These are phyloP conservation scores for Delonix regia DNA, from an alignment of 306 rosid genomes.

Conservation along the genomic window DNA sequence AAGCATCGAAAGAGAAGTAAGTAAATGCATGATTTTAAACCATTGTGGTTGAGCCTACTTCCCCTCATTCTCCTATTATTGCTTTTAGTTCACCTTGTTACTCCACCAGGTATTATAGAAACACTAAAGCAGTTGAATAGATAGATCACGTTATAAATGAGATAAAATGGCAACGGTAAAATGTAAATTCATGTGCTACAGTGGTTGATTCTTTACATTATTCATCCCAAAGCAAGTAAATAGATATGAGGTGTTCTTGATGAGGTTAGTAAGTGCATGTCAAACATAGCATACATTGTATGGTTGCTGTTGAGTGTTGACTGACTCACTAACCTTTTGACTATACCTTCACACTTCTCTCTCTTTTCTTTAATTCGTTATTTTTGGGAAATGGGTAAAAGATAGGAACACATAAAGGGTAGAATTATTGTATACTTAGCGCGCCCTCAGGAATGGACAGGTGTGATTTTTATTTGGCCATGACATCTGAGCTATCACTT, in stretches of 20 bases:
- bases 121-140: constrained; percentile 25
- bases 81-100: too few species aligned
- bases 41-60: constrained; percentile 23
- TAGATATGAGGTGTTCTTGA: constrained; percentile 32
- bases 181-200: constrained; percentile 14
- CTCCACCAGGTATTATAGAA: constrained; percentile 12
- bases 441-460: constrained; percentile 10
- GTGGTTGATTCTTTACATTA: constrained; percentile 30
- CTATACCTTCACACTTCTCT: not conserved
- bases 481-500: not conserved
- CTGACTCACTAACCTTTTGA: not conserved
- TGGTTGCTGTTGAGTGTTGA: constrained; percentile 28
- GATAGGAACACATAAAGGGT: not conserved
- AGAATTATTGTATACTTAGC: not conserved
- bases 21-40: constrained; percentile 29
- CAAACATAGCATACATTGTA: constrained; percentile 4
- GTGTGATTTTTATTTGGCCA: constrained; percentile 20
- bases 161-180: constrained; percentile 28
- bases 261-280: constrained; percentile 20
- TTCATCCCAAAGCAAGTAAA: constrained; percentile 22
- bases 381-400: not conserved
- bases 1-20: constrained; percentile 74
- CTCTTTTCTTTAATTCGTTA: not conserved
- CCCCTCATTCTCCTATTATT: too few species aligned
- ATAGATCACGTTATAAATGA: constrained; percentile 15